Evolutionary conservation across 1,284 basidiomycete species (phyloP), one percentile per base, ranked within the genome.

Genomic region (Quambalaria eucalypti): DNA sequence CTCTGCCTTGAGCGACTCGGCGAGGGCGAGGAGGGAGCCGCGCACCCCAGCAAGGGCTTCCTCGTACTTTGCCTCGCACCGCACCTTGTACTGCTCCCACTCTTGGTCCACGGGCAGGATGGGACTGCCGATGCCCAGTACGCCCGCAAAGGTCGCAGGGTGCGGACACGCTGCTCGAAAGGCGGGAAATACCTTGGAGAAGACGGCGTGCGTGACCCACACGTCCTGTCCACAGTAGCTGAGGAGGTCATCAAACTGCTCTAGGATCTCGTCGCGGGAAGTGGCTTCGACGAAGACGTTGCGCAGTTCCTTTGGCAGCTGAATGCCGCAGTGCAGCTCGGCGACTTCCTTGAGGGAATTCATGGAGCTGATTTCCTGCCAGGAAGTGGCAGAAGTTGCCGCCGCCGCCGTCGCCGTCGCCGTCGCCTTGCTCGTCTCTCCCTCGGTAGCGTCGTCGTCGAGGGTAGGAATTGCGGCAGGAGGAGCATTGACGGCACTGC

Each of bases 341-440:
- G 91, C 92, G 12, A 98, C 91, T 59, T 96, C 92, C 16, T 84
- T 86, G 23, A 98, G 83, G 21, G 90, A 91, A 76, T 96, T 98
- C 36, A 85, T 84, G 1, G 91, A 88, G 0, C 91, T 92, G 36
- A 93, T 80, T 51, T 95, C 90, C 70, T 95, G 88, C 95, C 93
- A 99, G 2, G 57, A 29, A n/a, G n/a, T n/a, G n/a, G n/a, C n/a
- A n/a, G n/a, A n/a, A n/a, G n/a, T n/a, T n/a, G n/a, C n/a, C n/a
- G n/a, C n/a, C n/a, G n/a, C n/a, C 12, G 26, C 26, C 6, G 9
- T n/a, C 25, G 46, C n/a, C n/a, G n/a, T n/a, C n/a, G n/a, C n/a
- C n/a, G n/a, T n/a, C 23, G 52, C 6, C 29, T 49, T 47, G 19
- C 48, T 53, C 10, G 51, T 16, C 36, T 39, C 28, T 10, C 47